phyloP scores from a whole-genome alignment of 1,284 basidiomycete genomes.

The Lentinula novae-zelandiae region DNA sequence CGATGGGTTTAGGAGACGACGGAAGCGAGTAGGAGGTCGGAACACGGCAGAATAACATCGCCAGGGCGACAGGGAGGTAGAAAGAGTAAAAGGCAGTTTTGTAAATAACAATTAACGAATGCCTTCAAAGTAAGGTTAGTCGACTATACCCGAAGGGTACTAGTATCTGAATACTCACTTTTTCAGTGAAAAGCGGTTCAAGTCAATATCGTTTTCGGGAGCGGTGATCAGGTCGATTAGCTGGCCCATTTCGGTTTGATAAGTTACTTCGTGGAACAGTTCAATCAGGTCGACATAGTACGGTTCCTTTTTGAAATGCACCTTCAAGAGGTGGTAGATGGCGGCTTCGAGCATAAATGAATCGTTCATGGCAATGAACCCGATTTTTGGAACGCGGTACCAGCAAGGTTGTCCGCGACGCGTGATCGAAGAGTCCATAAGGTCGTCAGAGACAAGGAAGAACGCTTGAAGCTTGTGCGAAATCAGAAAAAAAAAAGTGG shows the following conservation, averaged over 20 bases:
- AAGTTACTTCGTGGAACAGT: conserved; percentile 90
- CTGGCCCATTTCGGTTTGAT: conserved; percentile 96
- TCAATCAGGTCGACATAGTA: conserved; percentile 92
- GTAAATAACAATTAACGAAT: conserved; percentile 93
- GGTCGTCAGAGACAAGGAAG: conserved; percentile 97
- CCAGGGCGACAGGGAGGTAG: conserved; percentile 96
- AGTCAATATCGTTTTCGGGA: conserved; percentile 85
- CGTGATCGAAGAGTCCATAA: conserved; percentile 95
- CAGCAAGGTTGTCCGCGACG: conserved; percentile 98
- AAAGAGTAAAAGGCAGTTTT: conserved; percentile 99
- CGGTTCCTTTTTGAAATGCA: conserved; percentile 78
- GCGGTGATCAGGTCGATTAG: conserved; percentile 95
- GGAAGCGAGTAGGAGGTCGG: conserved; percentile 44
- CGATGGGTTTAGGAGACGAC: conserved; percentile 22
- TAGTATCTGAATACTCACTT: conserved; percentile 48
- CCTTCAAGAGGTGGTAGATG: conserved; percentile 90
- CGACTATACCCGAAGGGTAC: not conserved
- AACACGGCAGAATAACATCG: conserved; percentile 80
- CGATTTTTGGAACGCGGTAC: conserved; percentile 79
- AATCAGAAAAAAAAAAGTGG: not conserved
- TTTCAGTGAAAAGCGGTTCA: conserved; percentile 82
- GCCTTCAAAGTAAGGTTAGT: conserved; percentile 41
- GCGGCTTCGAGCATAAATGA: conserved; percentile 95
- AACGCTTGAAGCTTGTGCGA: conserved; percentile 85
- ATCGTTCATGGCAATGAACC: conserved; percentile 94